Evolutionary conservation across 331 rosid species (phyloP), one percentile per base, ranked within the genome.

Genomic region (Telfairia occidentalis): DNA sequence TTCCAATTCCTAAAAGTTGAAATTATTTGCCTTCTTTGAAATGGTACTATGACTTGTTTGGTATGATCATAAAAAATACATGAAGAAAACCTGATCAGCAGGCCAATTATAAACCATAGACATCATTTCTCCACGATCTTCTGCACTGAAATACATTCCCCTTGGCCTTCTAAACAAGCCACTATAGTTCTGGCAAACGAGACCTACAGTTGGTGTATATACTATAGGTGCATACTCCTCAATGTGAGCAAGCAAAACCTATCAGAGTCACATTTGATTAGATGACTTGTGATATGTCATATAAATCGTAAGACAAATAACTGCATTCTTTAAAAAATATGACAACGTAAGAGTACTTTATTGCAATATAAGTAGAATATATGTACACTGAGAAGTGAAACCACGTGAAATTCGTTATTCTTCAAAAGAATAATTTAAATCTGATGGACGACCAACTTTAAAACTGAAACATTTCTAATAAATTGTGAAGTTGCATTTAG

Each of bases 31-130:
- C 43, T 29, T 71, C 76, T 71, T 18, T 71, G 29, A 48, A 49
- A 29, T 18, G 9, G 37, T 30, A 26, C n/a, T 18, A 30, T n/a
- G 24, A 71, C 37, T 70, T 46, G 58, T 26, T 8, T 10, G 8
- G 37, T 42, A 12, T 79, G 45, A 53, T 42, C 24, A 75, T 32
- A 15, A 3, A 60, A 73, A 52, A 49, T 45, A 48, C 10, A 29
- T 61, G 63, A 80, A 53, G 63, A 80, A 53, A 43, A 95, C 98
- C 98, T 95, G 96, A 49, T 95, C 99, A 71, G 99, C 96, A 71
- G 99, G 99, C 99, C 99, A 95, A 75, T 95, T 95, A 83, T 95
- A 95, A 80, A 95, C 94, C 99, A 95, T 95, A 34, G 99, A 95
- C 99, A 95, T 95, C 99, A 95, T 95, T 90, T 95, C 99, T 76